These are phyloP conservation scores for Hypoxylon sp. DNA, from an alignment of 2,329 filamentous ascomycete species.

Conservation along the genomic window DNA sequence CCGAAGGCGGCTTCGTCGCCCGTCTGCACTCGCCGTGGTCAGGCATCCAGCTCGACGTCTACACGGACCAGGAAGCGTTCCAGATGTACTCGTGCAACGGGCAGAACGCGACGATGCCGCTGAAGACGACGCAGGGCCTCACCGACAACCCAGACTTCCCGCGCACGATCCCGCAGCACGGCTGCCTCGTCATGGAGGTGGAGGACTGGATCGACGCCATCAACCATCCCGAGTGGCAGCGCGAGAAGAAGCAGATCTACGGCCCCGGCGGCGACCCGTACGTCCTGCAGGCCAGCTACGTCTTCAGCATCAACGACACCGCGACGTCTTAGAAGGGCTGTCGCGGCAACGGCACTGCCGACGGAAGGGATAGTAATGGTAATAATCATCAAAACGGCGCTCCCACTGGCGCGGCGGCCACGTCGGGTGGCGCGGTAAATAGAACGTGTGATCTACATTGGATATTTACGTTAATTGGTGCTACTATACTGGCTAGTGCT, in stretches of 20 bases:
- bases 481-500: constrained; percentile 4
- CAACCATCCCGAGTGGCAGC: constrained; percentile 90
- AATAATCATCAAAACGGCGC: constrained; percentile 15
- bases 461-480: constrained; percentile 26
- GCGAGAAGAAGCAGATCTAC: constrained; percentile 73
- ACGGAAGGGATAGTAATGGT: constrained; percentile 12
- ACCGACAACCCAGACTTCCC: constrained; percentile 68
- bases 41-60: constrained; percentile 87
- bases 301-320: constrained; percentile 67
- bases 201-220: constrained; percentile 96
- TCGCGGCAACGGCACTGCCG: constrained; percentile 13
- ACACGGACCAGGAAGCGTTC: constrained; percentile 86
- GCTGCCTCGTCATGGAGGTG: constrained; percentile 91
- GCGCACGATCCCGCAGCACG: constrained; percentile 79
- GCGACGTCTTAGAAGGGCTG: constrained; percentile 46
- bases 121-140: constrained; percentile 80
- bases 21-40: constrained; percentile 80
- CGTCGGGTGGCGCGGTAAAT: constrained; percentile 17
- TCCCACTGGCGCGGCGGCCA: not conserved
- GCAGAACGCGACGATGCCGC: constrained; percentile 78
- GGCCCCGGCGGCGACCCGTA: constrained; percentile 72
- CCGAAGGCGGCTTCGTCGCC: constrained; percentile 70
- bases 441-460: constrained; percentile 1
- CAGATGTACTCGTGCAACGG: constrained; percentile 89
- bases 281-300: constrained; percentile 73